Evolutionary conservation across 2,329 filamentous ascomycete species (phyloP), one percentile per base, ranked within the genome.

Genomic region (Claviceps sp.): DNA sequence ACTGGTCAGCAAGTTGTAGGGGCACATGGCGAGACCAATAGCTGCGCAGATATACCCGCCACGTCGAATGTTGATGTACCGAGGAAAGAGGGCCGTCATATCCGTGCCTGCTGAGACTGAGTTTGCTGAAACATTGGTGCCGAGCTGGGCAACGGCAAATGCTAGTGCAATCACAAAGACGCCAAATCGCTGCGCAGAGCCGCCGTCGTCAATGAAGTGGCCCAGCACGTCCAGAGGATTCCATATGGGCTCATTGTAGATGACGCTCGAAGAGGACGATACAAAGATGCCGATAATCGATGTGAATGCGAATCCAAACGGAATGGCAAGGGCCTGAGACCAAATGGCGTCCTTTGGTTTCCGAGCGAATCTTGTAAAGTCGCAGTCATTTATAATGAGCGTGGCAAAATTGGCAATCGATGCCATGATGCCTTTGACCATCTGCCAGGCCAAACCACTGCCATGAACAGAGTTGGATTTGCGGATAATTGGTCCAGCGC

Each of bases 351-450:
- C 86, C 18, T 71, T 76, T 1, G 88, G 88, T 63, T 84, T 88
- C 20, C 72, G 70, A 2, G 88, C 86, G 61, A 95, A 96, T 65
- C 90, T 84, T 20, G 86, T 75, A 65, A 95, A 95, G 62, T 95
- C 88, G 0, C 86, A 86, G 58, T 87, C 83, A 65, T 94, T 83
- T 55, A 85, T 77, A 58, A 95, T 93, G 37, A 95, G 75, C 0
- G 89, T 88, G 1, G 88, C 86, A 62, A 95, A 95, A 70, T 95
- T 95, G 60, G 87, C 86, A 57, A 96, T 89, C 4, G 86, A 84
- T 24, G 78, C 84, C 88, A 95, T 95, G 68, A 95, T 83, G 40
- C 88, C 88, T 55, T 83, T 84, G 54, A 96, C 78, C 53, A 95
- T 82, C 24, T 82, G 79, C 90, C 90, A 96, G 1, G 74, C 88